Evolutionary conservation across 371 early-diverging fungal genomes (phyloP), one percentile per base, ranked within the genome.

Genomic region (Mucor irregularis): DNA sequence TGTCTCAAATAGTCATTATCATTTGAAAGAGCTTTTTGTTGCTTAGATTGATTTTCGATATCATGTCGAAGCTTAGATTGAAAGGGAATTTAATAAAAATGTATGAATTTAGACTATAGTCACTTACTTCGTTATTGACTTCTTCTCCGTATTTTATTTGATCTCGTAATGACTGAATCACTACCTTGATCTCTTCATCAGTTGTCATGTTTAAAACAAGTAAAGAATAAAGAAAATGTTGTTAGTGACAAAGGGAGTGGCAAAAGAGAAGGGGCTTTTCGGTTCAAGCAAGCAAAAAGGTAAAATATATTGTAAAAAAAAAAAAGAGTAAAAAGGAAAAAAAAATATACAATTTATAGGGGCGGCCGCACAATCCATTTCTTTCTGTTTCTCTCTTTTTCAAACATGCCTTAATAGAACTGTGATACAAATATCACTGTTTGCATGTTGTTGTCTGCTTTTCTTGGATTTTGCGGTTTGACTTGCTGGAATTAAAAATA

Each of bases 1-100:
- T 73, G 69, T 58, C 62, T 60, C n/a, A 77, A 57, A 58, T 77
- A 77, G 11, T 69, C 65, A 43, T 71, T 67, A 28, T 73, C 71
- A 26, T 61, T 69, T 25, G 45, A 50, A 35, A 71, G 34, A 24
- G 63, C 69, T 42, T 53, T 62, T 42, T 65, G 66, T 38, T 66
- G 66, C 33, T 54, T 62, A n/a, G 38, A 54, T 21, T 51, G 56
- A 50, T 64, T 63, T 38, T 77, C 74, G 8, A 71, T 45, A 34
- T 69, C 58, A 49, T 62, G 63, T 58, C 66, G 62, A 39, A 75
- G 60, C 76, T 74, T 57, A n/a, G n/a, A n/a, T n/a, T n/a, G n/a
- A n/a, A n/a, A n/a, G n/a, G n/a, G n/a, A n/a, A n/a, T n/a, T n/a
- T n/a, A n/a, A 22, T 22, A 26, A 14, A 21, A 11, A 48, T 21